Evolutionary conservation across 176 grass and related monocot genomes (phyloP), one percentile per base, ranked within the genome.

Genomic region (Echinochloa phyllopogon): DNA sequence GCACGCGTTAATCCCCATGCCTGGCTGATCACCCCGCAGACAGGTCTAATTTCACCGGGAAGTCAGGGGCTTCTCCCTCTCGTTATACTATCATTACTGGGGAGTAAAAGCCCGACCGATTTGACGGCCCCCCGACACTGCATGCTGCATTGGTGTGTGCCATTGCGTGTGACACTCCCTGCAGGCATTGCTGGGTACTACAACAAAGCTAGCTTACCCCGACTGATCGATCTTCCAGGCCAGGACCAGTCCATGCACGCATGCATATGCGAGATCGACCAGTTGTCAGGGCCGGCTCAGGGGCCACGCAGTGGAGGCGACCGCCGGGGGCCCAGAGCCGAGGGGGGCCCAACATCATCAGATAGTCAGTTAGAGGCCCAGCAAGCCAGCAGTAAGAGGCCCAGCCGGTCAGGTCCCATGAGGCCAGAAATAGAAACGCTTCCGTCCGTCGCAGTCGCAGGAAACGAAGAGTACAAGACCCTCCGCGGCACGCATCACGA

Each of bases 121-220:
- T 90, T 83, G 84, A 90, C 79, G 83, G 65, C 7, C 21, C 40
- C 77, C 83, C 45, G 78, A 86, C 88, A 90, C 13, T 71, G 83
- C 88, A 71, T 78, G 73, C 29, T 65, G 77, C 4, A n/a, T 77
- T 51, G 65, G 72, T 50, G 87, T 71, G 53, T 71, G 53, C 27
- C 76, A n/a, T 44, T 75, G 65, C 44, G 72, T 33, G 41, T 39
- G 75, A 53, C 64, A 37, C 73, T 87, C 27, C 25, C 85, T 39
- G 85, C 85, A 84, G 8, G 48, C 36, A 61, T 23, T 29, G 40
- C 13, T 24, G 21, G 12, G 17, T 27, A 56, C 45, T 45, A 53
- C 58, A 42, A 29, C 33, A 80, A 72, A 80, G 57, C 77, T 55
- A 36, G 38, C 67, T 12, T 33, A 33, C 23, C 37, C 58, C 2